phyloP scores from a whole-genome alignment of 2,329 filamentous ascomycete genomes.

The Talaromyces pinophilus region DNA sequence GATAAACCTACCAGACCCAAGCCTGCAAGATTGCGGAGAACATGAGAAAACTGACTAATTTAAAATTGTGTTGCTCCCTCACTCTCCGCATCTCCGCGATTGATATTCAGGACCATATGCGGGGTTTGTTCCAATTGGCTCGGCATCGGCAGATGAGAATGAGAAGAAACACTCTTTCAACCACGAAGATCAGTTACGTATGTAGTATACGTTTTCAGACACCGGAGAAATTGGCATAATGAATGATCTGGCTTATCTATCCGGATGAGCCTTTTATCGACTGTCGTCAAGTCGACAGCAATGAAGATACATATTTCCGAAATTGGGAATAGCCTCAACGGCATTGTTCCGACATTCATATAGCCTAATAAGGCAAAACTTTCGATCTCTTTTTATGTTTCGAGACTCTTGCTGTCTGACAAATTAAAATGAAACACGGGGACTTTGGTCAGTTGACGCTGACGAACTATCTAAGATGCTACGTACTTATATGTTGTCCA shows the following conservation, averaged over 20 bases:
- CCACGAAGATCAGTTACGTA: background rate
- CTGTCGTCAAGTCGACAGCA: background rate
- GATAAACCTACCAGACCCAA: background rate
- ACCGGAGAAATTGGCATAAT: background rate
- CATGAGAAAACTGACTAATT: background rate
- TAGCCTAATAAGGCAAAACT: background rate
- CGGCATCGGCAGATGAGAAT: conserved; percentile 3
- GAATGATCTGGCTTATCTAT: background rate
- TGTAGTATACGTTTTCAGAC: conserved; percentile 7
- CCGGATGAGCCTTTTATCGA: background rate
- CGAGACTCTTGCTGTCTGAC: background rate
- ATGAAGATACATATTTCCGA: background rate
- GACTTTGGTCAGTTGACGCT: background rate
- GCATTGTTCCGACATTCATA: background rate
- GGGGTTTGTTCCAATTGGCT: conserved; percentile 13
- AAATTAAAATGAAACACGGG: background rate
- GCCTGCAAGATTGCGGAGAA: conserved; percentile 7
- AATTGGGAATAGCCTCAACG: background rate
- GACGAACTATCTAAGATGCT: background rate
- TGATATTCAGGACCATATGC: conserved; percentile 4
- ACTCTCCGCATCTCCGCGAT: conserved; percentile 17
- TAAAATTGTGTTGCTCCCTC: background rate
- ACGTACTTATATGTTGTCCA: background rate
- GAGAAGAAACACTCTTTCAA: background rate
- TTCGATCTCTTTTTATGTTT: background rate